These are phyloP conservation scores for Umbelopsis sp. DNA, from an alignment of 371 early-diverging fungal species.

Conservation along the genomic window DNA sequence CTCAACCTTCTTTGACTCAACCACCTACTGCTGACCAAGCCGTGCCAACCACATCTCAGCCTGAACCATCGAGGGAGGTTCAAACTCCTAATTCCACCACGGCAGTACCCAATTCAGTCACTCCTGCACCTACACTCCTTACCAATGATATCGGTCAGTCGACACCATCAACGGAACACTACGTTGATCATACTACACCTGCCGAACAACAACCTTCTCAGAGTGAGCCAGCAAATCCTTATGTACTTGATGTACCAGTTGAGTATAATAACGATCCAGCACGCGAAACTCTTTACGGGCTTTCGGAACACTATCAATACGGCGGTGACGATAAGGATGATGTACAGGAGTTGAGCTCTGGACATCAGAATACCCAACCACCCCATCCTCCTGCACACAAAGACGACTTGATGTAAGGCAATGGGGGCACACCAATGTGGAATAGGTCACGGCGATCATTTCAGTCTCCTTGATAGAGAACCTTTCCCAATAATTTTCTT, in stretches of 20 bases:
- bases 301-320: conserved; percentile 12
- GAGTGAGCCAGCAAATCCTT: not conserved
- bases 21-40: too few relatives aligned
- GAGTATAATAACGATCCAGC: conserved; percentile 1
- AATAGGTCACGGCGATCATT: not conserved
- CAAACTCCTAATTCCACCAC: not conserved
- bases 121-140: not conserved
- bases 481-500: not conserved
- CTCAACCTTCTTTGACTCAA: not conserved
- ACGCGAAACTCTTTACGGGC: conserved; percentile 6
- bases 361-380: conserved; percentile 1
- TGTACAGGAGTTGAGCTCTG: conserved; percentile 13
- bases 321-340: not conserved
- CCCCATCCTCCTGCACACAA: not conserved
- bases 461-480: not conserved
- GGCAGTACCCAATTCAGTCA: not conserved
- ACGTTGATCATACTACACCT: not conserved
- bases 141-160: not conserved
- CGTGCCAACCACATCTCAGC: not conserved
- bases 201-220: not conserved
- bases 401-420: conserved; percentile 1
- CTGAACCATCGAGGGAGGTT: not conserved
- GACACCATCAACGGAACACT: not conserved
- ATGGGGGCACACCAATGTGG: conserved; percentile 2
- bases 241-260: not conserved